Conservation (phyloP, 768 basidiomycete species). For the Suillus fuscotomentosus region DNA sequence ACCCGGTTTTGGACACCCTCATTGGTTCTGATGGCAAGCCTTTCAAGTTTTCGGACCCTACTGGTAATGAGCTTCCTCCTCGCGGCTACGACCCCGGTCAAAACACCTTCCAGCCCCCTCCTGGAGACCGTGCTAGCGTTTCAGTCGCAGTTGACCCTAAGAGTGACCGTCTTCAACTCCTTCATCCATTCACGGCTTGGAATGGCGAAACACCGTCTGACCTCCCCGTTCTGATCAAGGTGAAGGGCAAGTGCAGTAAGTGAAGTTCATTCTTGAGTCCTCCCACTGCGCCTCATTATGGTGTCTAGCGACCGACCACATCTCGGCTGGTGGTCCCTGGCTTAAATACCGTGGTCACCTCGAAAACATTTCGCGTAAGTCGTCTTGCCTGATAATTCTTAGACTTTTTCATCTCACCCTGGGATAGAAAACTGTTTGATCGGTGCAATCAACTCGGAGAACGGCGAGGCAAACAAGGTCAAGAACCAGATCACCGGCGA, state of each 20-base stretch:
- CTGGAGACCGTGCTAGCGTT: constrained; percentile 78
- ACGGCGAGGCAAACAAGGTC: constrained; percentile 94
- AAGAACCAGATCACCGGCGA: constrained; percentile 88
- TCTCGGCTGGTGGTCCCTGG: constrained; percentile 98
- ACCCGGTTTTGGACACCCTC: constrained; percentile 91
- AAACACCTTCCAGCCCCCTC: constrained; percentile 96
- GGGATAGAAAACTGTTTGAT: constrained; percentile 89
- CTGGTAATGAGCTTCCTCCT: constrained; percentile 91
- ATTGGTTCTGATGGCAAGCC: constrained; percentile 89
- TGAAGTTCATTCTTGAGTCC: constrained; percentile 15
- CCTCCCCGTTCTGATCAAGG: constrained; percentile 96
- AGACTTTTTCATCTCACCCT: constrained; percentile 2
- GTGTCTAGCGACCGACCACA: constrained; percentile 78
- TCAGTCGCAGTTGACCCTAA: constrained; percentile 82
- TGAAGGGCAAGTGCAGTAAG: constrained; percentile 97
- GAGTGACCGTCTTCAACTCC: constrained; percentile 87
- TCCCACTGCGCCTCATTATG: constrained; percentile 3
- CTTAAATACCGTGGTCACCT: constrained; percentile 99
- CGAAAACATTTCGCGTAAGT: constrained; percentile 92
- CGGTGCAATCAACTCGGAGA: constrained; percentile 95
- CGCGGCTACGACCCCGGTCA: constrained; percentile 95
- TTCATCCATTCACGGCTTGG: constrained; percentile 89
- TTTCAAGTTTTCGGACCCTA: constrained; percentile 95
- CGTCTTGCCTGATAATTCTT: not conserved
- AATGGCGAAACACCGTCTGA: constrained; percentile 89